phyloP scores from a whole-genome alignment of 805 yeast species.

The Yarrowia divulgata region DNA sequence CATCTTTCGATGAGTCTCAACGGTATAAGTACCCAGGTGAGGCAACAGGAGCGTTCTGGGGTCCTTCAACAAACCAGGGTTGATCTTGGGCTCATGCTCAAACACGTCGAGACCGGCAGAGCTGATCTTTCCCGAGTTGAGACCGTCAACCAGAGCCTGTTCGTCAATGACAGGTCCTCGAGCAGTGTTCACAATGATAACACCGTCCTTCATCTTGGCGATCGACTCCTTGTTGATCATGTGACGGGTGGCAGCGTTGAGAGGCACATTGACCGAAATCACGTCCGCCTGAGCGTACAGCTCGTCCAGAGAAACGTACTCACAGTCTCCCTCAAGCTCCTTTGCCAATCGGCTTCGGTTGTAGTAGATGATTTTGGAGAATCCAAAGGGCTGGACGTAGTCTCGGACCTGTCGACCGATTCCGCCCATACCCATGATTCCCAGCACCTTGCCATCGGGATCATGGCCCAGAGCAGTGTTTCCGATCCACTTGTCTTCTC shows the following conservation, averaged over 20 bases:
- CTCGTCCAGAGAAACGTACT: constrained; percentile 75
- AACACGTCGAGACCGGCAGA: constrained; percentile 64
- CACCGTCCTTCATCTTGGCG: constrained; percentile 60
- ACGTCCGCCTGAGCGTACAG: constrained; percentile 69
- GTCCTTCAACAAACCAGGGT: constrained; percentile 55
- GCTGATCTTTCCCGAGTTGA: constrained; percentile 58
- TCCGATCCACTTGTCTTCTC: constrained; percentile 74
- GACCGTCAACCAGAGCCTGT: constrained; percentile 54
- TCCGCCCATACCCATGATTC: constrained; percentile 88
- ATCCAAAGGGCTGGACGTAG: constrained; percentile 78
- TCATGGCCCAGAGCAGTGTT: constrained; percentile 69
- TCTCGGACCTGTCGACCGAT: constrained; percentile 83
- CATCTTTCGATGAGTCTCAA: constrained; percentile 64
- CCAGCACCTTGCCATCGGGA: constrained; percentile 77
- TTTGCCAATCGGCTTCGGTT: constrained; percentile 66
- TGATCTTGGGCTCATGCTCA: constrained; percentile 61
- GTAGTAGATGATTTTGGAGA: constrained; percentile 71
- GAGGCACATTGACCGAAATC: constrained; percentile 76
- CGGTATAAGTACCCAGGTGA: constrained; percentile 56
- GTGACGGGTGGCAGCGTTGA: constrained; percentile 74
- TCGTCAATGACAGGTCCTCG: constrained; percentile 68
- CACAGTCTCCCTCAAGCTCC: constrained; percentile 72
- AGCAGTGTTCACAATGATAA: constrained; percentile 62
- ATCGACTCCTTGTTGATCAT: constrained; percentile 55
- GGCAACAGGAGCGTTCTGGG: constrained; percentile 61